Evolutionary conservation across 2,329 filamentous ascomycete genomes (phyloP).

Genomic region (Arthrocladium fulminans): DNA sequence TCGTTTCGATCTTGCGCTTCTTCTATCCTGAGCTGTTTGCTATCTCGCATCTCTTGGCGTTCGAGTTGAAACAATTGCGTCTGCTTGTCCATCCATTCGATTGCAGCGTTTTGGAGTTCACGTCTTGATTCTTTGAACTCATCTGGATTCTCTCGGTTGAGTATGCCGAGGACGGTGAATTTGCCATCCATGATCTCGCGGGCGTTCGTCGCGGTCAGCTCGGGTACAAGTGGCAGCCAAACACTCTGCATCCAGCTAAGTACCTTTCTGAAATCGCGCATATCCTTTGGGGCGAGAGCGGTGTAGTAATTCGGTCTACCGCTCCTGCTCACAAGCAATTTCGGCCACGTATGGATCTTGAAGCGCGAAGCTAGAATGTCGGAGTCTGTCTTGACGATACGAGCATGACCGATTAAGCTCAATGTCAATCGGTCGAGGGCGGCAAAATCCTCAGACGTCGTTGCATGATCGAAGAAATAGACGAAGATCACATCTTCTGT

Average conservation of each 20-base stretch:
- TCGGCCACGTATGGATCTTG: slow-evolving; percentile 96
- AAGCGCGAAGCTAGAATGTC: slow-evolving; percentile 66
- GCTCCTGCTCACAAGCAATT: slow-evolving; percentile 78
- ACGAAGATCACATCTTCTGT: slow-evolving; percentile 93
- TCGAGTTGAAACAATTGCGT: slow-evolving; percentile 85
- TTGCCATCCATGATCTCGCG: slow-evolving; percentile 91
- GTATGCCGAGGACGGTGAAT: slow-evolving; percentile 83
- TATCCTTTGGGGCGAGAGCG: slow-evolving; percentile 76
- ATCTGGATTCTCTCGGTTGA: slow-evolving; percentile 70
- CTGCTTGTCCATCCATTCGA: slow-evolving; percentile 98
- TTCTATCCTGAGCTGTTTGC: slow-evolving; percentile 90
- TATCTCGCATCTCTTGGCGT: slow-evolving; percentile 82
- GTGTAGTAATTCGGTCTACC: slow-evolving; percentile 85
- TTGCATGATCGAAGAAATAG: slow-evolving; percentile 96
- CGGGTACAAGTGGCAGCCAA: slow-evolving; percentile 92
- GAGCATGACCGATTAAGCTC: slow-evolving; percentile 81
- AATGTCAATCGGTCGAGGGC: slow-evolving; percentile 80
- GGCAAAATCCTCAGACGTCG: slow-evolving; percentile 81
- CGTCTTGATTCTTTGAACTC: slow-evolving; percentile 69
- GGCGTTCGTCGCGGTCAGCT: slow-evolving; percentile 83
- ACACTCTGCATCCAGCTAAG: slow-evolving; percentile 91
- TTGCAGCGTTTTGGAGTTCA: slow-evolving; percentile 89
- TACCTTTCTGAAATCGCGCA: slow-evolving; percentile 76
- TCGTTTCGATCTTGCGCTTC: slow-evolving; percentile 92
- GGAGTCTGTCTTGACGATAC: slow-evolving; percentile 84